Percentiles rank a stretch among this genome's conserved stretches.
These are phyloP conservation scores for Prinsepia uniflora DNA, from an alignment of 306 rosid species.

Conservation along the genomic window DNA sequence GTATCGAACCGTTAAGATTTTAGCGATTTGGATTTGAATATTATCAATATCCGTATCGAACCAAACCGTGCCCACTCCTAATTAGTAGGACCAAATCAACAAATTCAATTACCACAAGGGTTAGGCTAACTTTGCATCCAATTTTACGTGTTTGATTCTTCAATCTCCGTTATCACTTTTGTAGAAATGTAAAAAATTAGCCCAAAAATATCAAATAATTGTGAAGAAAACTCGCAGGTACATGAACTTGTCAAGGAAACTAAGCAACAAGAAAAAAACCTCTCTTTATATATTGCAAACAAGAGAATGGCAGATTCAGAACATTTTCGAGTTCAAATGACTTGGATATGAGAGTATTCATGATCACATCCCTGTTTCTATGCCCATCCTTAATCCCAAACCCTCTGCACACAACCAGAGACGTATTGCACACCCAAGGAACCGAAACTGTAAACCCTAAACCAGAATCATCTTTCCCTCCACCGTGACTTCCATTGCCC, in stretches of 20 bases:
- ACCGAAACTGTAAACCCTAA: constrained; percentile 74
- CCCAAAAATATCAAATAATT: neutral
- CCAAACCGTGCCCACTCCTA: too few relatives aligned
- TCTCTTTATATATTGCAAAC: constrained; percentile 63
- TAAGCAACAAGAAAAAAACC: constrained; percentile 62
- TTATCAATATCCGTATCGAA: too few relatives aligned
- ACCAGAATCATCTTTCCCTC: constrained; percentile 38
- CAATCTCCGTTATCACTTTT: too few relatives aligned
- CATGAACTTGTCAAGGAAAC: neutral
- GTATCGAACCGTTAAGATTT: too few relatives aligned
- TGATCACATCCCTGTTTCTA: constrained; percentile 33
- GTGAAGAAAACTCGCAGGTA: neutral
- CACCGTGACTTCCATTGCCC: constrained; percentile 32
- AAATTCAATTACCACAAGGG: too few relatives aligned
- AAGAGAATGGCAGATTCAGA: constrained; percentile 68
- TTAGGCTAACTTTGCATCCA: too few relatives aligned
- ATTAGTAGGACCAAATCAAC: too few relatives aligned
- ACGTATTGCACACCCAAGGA: constrained; percentile 87
- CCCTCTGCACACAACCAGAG: constrained; percentile 83
- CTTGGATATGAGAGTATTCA: constrained; percentile 49
- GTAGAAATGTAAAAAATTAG: too few relatives aligned
- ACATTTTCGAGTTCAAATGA: constrained; percentile 68
- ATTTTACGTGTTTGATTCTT: too few relatives aligned
- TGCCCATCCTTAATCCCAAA: constrained; percentile 29
- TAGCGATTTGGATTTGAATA: too few relatives aligned